These are phyloP conservation scores for Neonectria magnoliae DNA, from an alignment of 2,329 filamentous ascomycete genomes.

Conservation along the genomic window DNA sequence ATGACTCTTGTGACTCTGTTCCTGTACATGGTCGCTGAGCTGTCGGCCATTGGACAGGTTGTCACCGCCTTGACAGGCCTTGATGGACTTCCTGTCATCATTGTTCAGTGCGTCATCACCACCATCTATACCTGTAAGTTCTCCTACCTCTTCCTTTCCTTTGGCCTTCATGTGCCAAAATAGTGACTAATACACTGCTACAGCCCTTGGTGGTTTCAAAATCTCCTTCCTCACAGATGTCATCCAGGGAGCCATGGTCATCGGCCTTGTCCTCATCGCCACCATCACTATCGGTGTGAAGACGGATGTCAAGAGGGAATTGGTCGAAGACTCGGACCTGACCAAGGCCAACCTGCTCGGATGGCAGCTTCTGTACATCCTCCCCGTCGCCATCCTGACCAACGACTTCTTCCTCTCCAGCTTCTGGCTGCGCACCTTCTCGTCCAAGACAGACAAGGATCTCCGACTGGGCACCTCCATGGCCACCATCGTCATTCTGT, in stretches of 20 bases:
- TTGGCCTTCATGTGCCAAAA: background rate
- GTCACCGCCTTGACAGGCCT: conserved; percentile 78
- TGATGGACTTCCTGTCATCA: conserved; percentile 77
- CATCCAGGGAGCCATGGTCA: conserved; percentile 81
- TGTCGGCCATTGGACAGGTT: conserved; percentile 84
- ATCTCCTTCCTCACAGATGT: conserved; percentile 88
- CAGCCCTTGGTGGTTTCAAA: conserved; percentile 82
- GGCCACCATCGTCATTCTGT: conserved; percentile 71
- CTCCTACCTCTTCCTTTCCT: background rate
- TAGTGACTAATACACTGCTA: background rate
- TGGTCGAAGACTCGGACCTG: conserved; percentile 75
- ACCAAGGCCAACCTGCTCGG: conserved; percentile 77
- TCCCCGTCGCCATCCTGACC: conserved; percentile 81
- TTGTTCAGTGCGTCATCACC: conserved; percentile 80
- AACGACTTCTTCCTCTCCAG: conserved; percentile 89
- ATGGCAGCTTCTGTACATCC: conserved; percentile 87
- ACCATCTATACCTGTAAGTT: conserved; percentile 82
- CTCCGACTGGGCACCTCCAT: conserved; percentile 79
- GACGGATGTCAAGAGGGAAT: conserved; percentile 74
- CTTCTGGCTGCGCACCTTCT: conserved; percentile 87
- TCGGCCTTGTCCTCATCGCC: conserved; percentile 78
- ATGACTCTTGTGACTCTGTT: conserved; percentile 85
- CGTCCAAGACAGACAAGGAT: conserved; percentile 81
- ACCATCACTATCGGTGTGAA: conserved; percentile 81
- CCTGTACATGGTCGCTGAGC: conserved; percentile 86